Evolutionary conservation across 192 early-diverging fungal genomes (phyloP), one percentile per base, ranked within the genome.

Genomic region (Coemansia reversa): DNA sequence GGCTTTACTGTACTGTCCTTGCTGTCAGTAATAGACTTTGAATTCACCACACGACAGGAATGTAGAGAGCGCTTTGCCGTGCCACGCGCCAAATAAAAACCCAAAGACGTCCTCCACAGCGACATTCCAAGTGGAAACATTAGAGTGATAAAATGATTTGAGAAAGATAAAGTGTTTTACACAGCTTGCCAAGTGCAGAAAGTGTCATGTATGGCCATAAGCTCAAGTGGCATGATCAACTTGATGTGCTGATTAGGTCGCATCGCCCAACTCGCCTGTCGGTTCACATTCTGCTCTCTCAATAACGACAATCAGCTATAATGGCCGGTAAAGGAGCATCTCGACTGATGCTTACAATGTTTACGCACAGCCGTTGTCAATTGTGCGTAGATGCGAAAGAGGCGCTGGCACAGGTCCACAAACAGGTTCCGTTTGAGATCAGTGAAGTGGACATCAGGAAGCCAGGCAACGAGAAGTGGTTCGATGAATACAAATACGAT

Each of bases 401-500:
- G 51, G 77, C 77, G 7, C 61, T 80, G 24, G 66, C 56, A 58
- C 33, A 65, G 23, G 72, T 80, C 28, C 77, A 62, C 23, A 64
- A 65, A 53, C 66, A 64, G 29, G 64, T 80, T 35, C 72, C 77
- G 20, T 80, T 80, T 28, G 69, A 72, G 52, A 49, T 74, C 25
- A 66, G 58, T 12, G 77, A 80, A 25, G 72, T 80, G 12, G 77
- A 80, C 27, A 75, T 80, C 61, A 59, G 55, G 30, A 64, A 67
- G 55, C 77, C 72, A 1, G 77, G 73, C 47, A 80, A 80, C 45
- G 62, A 75, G 48, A 30, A 57, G 23, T 80, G 77, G 77, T 75
- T 80, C 9, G 72, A 80, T 2, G 77, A 80, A 56, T 80, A 80
- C 77, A 80, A 80, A 54, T 60, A 71, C 25, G 77, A 80, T 52